phyloP scores from a whole-genome alignment of 495 filamentous ascomycete genomes.

The Tuber calosporum region DNA sequence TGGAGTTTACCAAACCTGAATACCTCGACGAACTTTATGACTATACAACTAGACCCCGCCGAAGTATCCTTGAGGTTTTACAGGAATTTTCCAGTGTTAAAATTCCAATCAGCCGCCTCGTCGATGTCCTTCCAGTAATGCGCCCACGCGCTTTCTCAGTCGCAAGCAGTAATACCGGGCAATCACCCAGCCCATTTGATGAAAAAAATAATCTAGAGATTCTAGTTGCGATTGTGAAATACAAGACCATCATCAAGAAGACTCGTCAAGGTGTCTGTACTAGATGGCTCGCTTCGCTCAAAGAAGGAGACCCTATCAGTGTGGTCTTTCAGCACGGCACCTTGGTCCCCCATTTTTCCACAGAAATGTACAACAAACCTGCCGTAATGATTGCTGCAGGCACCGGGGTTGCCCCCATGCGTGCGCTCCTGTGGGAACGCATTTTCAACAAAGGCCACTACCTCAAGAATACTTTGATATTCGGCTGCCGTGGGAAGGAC shows the following conservation, averaged over 20 bases:
- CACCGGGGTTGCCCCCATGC: constrained; percentile 84
- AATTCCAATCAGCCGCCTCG: constrained; percentile 66
- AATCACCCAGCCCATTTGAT: neutral
- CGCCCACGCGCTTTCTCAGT: constrained; percentile 82
- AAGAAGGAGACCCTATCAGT: constrained; percentile 50
- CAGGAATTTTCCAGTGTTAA: constrained; percentile 80
- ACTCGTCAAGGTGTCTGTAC: constrained; percentile 85
- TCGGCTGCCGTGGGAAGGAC: constrained; percentile 64
- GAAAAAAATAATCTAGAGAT: constrained; percentile 57
- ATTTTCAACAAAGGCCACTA: constrained; percentile 8
- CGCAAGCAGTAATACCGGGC: constrained; percentile 45
- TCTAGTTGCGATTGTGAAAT: constrained; percentile 84
- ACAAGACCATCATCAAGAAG: constrained; percentile 77
- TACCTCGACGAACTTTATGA: constrained; percentile 88
- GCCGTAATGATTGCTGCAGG: constrained; percentile 79
- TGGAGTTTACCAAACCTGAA: constrained; percentile 69
- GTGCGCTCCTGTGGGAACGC: constrained; percentile 69
- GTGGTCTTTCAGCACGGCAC: constrained; percentile 45
- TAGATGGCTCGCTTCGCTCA: constrained; percentile 65
- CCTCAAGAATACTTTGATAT: constrained; percentile 51
- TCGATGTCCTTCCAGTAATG: constrained; percentile 65
- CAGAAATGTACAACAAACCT: constrained; percentile 45
- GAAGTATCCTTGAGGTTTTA: constrained; percentile 84
- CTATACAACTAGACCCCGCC: constrained; percentile 84
- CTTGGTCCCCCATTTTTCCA: constrained; percentile 19